phyloP scores from a whole-genome alignment of 352 stramenopile species.

The Phytophthora constricta region DNA sequence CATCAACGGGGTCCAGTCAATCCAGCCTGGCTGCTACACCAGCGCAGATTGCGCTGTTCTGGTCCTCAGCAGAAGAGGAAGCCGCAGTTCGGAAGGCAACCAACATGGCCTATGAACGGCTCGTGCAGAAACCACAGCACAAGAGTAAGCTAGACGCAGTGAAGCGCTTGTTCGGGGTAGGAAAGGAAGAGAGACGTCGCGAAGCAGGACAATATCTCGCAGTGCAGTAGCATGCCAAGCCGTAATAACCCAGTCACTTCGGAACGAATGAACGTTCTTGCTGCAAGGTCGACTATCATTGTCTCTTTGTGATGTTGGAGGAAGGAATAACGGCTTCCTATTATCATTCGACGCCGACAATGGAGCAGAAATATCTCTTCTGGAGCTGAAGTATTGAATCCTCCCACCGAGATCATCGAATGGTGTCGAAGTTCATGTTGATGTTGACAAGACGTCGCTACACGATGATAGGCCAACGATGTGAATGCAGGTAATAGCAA shows the following conservation, averaged over 20 bases:
- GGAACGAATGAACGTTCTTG: too few species aligned
- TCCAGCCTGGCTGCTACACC: slow-evolving; percentile 24
- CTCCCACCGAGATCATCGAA: too few species aligned
- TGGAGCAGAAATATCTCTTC: too few species aligned
- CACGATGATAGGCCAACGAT: too few species aligned
- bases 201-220: slow-evolving; percentile 7
- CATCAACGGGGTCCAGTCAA: slow-evolving; percentile 26
- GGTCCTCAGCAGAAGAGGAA: slow-evolving; percentile 29
- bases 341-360: too few species aligned
- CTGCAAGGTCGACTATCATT: too few species aligned
- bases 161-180: slow-evolving; percentile 30
- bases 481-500: too few species aligned
- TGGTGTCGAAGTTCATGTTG: too few species aligned
- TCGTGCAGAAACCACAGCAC: slow-evolving; percentile 32
- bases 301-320: too few species aligned
- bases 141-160: slow-evolving; percentile 28
- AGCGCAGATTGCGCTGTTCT: slow-evolving; percentile 33
- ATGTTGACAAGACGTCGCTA: too few species aligned
- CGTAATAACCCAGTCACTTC: not conserved
- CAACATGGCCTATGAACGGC: slow-evolving; percentile 30
- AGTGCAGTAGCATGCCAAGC: not conserved
- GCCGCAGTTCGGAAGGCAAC: slow-evolving; percentile 22
- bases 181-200: slow-evolving; percentile 15
- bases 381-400: too few species aligned
- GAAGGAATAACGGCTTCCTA: too few species aligned